A percentile compares a stretch with the other conserved stretches of the same genome.
These are phyloP conservation scores for Acanthamoeba castellanii DNA, from an alignment of 208 protist species.

Conservation along the genomic window DNA sequence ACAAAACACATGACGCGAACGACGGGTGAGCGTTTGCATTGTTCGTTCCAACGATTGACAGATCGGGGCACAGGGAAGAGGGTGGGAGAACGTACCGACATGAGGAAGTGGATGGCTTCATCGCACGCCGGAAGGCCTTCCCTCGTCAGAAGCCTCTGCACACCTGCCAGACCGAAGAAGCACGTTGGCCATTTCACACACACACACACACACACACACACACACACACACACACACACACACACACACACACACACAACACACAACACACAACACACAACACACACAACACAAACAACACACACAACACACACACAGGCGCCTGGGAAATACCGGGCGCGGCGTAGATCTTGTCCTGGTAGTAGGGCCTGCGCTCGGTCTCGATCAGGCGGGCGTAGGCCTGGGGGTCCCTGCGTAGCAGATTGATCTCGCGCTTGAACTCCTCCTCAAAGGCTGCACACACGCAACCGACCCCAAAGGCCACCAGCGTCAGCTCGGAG, in stretches of 20 bases:
- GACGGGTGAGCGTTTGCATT: too few relatives aligned
- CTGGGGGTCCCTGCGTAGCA: not conserved
- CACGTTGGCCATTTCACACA: not conserved
- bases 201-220: not conserved
- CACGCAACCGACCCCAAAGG: not conserved
- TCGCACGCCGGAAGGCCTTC: not conserved
- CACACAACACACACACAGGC: too few relatives aligned
- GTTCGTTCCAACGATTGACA: too few relatives aligned
- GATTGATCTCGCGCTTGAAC: not conserved
- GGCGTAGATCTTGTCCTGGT: conserved; percentile 28
- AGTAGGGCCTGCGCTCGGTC: conserved; percentile 35
- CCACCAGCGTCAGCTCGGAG: not conserved
- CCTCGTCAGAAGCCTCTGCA: conserved; percentile 22
- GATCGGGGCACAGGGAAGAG: too few relatives aligned
- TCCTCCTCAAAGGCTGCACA: not conserved
- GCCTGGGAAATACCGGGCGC: conserved; percentile 23
- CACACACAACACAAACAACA: too few relatives aligned
- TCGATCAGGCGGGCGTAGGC: conserved; percentile 28
- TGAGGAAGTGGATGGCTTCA: conserved; percentile 10
- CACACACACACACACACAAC: too few relatives aligned
- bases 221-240: too few relatives aligned
- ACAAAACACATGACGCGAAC: too few relatives aligned
- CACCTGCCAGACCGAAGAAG: not conserved
- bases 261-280: too few relatives aligned
- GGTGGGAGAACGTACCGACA: not conserved